Base-by-base conservation (phyloP, 2,329 filamentous ascomycete genomes). In the Bipolaris bicolor region DNA sequence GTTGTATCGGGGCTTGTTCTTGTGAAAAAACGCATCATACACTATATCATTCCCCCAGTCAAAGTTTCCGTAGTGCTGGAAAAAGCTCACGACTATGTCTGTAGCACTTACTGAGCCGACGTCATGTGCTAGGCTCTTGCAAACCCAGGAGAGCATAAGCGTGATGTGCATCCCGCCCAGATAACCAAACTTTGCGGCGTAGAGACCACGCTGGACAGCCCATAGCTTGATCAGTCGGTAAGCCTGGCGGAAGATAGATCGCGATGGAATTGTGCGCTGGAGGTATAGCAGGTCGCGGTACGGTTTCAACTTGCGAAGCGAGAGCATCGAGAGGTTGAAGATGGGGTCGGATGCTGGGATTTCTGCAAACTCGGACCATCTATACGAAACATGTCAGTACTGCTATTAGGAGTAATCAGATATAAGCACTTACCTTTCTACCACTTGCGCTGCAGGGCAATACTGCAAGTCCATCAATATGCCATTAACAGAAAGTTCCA, bases 401-500 rank as follows among this genome's bases (percentile, higher is more conserved):
- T 26, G 45, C 5, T 11, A 24, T 5, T 24, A 31, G 6, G 13
- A 11, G 22, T 44, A 5, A 2, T 7, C 1, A 43, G 34, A n/a
- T 15, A 18, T 3, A 34, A 18, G 43, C 57, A 57, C n/a, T n/a
- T 69, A 80, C 77, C 78, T 80, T 68, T 86, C 81, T 2, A 84
- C 79, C 41, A 90, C 76, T 29, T 77, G 76, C 2, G 80, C 76
- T 1, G 87, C 84, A 5, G 85, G 81, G 61, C 86, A 89, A 68
- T 90, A 90, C 58, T 89, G 87, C 47, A 91, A 74, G 67, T 90
- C 86, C 65, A 88, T 79, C 59, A 80, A 85, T 64, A 89, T 77
- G 9, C 80, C 83, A 3, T 76, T 69, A n/a, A 89, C 77, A 40
- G 83, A 82, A 4, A 90, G 74, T 64, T 90, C 86, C 5, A 90